A percentile compares a stretch with the other conserved stretches of the same genome.
phyloP scores from a whole-genome alignment of 495 filamentous ascomycete genomes.

The Lepidopterella palustris region DNA sequence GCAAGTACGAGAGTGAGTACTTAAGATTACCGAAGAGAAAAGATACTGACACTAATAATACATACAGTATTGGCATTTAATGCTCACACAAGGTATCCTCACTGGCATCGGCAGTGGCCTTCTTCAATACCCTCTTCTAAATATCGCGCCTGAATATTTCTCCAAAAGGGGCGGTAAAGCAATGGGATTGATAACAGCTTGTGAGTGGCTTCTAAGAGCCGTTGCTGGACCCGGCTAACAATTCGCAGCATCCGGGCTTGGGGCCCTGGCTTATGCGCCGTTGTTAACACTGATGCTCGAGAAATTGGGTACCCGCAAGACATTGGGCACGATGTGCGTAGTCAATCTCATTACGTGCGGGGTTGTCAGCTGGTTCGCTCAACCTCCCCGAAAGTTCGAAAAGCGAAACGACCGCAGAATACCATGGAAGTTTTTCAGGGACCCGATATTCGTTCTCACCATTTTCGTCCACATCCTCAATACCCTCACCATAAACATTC shows the following conservation, averaged over 20 bases:
- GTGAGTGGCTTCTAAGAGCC: neutral
- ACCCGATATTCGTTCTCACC: constrained; percentile 3
- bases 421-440: neutral
- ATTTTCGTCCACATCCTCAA: constrained; percentile 6
- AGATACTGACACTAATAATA: neutral
- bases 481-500: neutral
- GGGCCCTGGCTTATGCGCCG: neutral
- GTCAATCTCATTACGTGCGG: neutral
- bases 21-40: neutral
- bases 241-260: neutral
- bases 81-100: neutral
- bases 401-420: neutral
- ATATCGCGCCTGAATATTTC: neutral
- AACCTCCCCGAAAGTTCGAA: constrained; percentile 9
- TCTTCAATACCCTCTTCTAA: neutral
- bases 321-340: neutral
- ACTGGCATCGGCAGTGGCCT: neutral
- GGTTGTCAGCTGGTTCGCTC: neutral
- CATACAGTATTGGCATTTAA: neutral
- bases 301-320: constrained; percentile 2
- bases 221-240: neutral
- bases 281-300: constrained; percentile 3
- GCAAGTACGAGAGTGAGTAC: neutral
- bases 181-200: neutral
- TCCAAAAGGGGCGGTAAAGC: neutral